A percentile compares a stretch with the other conserved stretches of the same genome.
phyloP scores from a whole-genome alignment of 1,139 yeast genomes.

The Nakaseomyces nivariensis region DNA sequence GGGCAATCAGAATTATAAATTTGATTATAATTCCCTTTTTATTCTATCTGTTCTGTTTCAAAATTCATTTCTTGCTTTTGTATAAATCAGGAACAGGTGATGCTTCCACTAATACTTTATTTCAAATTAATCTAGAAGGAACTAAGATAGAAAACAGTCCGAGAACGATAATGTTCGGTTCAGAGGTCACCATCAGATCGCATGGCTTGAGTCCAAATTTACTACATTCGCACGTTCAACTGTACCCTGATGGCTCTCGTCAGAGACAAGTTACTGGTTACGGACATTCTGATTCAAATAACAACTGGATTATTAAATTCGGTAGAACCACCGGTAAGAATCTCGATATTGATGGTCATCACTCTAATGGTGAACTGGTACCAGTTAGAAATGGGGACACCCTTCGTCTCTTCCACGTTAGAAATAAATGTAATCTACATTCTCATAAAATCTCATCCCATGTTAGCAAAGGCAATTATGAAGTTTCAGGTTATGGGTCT shows the following conservation, averaged over 20 bases:
- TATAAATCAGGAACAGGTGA: slow-evolving; percentile 75
- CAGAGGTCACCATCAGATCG: slow-evolving; percentile 55
- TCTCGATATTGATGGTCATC: slow-evolving; percentile 14
- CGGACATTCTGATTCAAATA: slow-evolving; percentile 62
- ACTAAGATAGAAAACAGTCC: slow-evolving; percentile 48
- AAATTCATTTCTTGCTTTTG: slow-evolving; percentile 66
- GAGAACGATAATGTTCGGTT: slow-evolving; percentile 51
- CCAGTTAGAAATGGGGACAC: slow-evolving; percentile 41
- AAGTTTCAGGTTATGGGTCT: slow-evolving; percentile 62
- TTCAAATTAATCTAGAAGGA: slow-evolving; percentile 57
- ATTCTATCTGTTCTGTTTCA: slow-evolving; percentile 64
- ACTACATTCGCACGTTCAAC: slow-evolving; percentile 59
- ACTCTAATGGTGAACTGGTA: slow-evolving; percentile 24
- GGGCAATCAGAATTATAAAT: slow-evolving; percentile 58
- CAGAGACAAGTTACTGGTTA: slow-evolving; percentile 72
- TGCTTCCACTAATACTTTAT: slow-evolving; percentile 58
- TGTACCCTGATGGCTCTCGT: slow-evolving; percentile 62
- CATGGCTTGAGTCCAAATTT: slow-evolving; percentile 65
- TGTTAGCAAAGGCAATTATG: slow-evolving; percentile 43
- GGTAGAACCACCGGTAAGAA: slow-evolving; percentile 32
- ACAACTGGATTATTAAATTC: slow-evolving; percentile 40
- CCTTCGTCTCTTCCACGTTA: slow-evolving; percentile 46
- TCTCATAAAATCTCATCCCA: slow-evolving; percentile 52
- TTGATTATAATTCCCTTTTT: slow-evolving; percentile 66
- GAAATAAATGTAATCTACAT: slow-evolving; percentile 48